Base-by-base conservation (phyloP, 2,329 filamentous ascomycete genomes). In the Claviceps maximensis region DNA sequence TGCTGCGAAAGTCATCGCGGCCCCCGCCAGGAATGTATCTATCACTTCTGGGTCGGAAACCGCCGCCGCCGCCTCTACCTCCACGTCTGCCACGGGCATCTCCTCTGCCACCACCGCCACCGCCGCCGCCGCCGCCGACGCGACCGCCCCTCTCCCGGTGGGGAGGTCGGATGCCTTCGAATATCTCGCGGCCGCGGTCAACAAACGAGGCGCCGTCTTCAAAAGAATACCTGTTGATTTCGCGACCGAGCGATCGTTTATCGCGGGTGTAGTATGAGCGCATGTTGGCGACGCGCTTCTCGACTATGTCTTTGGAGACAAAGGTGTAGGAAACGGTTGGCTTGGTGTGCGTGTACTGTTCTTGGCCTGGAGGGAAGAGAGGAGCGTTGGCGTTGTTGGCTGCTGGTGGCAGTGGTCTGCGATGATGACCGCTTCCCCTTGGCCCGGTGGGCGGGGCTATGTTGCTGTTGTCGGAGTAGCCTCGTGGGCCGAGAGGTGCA, bases 161-260 rank as follows among this genome's bases (percentile, higher is more conserved):
- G 1, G 80, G 80, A 25, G 79, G 80, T 25, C 80, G 71, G 55
- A 84, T 82, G 17, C 80, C 80, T 48, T 80, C 70, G 61, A 84
- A 84, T 40, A 83, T 80, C 64, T 89, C 86, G 17, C 80, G 80
- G 15, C 86, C 86, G 52, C 83, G 76, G 64, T 89, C 85, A 46
- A 89, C 84, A 52, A 89, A 80, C 6, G 68, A 62, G 55, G 83
- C 79, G 1, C 74, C 75, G 53, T 82, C 72, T 64, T 89, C 84
- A 59, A 89, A 89, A 0, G 83, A 84, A 64, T 87, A 89, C 33
- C 86, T 75, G 63, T 86, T 82, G 67, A 79, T 79, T 51, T 74
- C 68, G 56, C 72, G 65, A 56, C 73, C 74, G 40, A 74, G 60
- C 45, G 73, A 68, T 13, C 72, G 67, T 21, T 65, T 61, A 46